These are phyloP conservation scores for Dissophora ornata DNA, from an alignment of 192 early-diverging fungal species.

Conservation along the genomic window DNA sequence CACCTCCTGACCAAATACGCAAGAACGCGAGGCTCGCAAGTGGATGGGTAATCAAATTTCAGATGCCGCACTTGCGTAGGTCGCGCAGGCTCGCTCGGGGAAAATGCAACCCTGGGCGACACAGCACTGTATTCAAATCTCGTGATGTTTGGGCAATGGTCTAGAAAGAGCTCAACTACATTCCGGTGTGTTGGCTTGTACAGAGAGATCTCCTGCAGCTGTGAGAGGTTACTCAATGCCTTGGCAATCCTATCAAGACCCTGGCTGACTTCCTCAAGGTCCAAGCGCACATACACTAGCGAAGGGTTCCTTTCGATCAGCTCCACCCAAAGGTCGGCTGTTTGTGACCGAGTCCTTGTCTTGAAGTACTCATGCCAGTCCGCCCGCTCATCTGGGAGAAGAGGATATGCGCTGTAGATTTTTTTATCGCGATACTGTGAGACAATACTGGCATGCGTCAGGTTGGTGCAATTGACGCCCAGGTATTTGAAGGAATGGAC, in stretches of 20 bases:
- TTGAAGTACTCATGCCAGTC: neutral
- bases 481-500: constrained; percentile 2
- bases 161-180: neutral
- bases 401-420: neutral
- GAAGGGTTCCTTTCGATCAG: neutral
- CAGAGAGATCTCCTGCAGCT: neutral
- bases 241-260: neutral
- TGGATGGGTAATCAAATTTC: too few species aligned
- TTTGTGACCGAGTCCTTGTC: neutral
- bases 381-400: neutral
- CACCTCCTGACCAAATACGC: too few species aligned
- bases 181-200: neutral
- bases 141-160: neutral
- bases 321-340: neutral
- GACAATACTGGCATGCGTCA: neutral
- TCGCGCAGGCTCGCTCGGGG: too few species aligned
- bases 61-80: too few species aligned
- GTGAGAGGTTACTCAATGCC: neutral
- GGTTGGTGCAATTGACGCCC: neutral
- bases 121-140: neutral
- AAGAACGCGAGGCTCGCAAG: too few species aligned
- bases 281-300: neutral
- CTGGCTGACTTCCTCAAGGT: neutral
- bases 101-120: too few species aligned
- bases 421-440: neutral